Base-by-base conservation (phyloP, 2,329 filamentous ascomycete species). In the Aspergillus sp. region DNA sequence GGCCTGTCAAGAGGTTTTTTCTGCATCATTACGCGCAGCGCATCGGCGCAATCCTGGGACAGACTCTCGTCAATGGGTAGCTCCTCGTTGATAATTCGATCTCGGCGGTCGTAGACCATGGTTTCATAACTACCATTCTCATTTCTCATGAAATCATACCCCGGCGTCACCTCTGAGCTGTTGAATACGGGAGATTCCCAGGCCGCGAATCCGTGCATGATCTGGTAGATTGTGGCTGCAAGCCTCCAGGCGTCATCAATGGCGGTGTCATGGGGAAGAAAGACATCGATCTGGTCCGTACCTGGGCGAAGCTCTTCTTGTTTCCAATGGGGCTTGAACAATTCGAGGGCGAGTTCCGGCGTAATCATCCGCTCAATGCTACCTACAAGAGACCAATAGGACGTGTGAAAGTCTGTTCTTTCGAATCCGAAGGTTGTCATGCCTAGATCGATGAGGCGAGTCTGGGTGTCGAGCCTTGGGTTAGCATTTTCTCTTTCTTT, bases 141-240 rank as follows among this genome's bases (percentile, higher is more conserved):
- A 19, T 19, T 19, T 19, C 19, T 19, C 19, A 19, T 19, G 19
- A 19, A 19, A 19, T 19, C 19, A 19, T 19, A 19, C 19, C 19
- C 19, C 19, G 19, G 19, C 19, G 19, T 19, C 19, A 19, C 19
- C 19, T 19, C 19, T 19, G 19, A 19, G 19, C 2, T 19, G 19
- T 19, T 48, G 7, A 46, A 47, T 19, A 51, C 12, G 27, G 49
- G 52, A 9, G 52, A 47, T 39, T 65, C 62, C 63, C 63, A 66
- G 6, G 63, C 60, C 32, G 56, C 57, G 48, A 56, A 62, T 5
- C 62, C 63, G 38, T 66, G 63, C 4, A 66, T 48, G 29, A 66
- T 51, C 2, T 60, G 57, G 47, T 60, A 65, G 7, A 59, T 44
- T 2, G 61, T 46, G 4, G 51, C 52, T 12, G 54, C 60, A 41